phyloP scores from a whole-genome alignment of 2,329 filamentous ascomycete species.

The Aspergillus spinulosporus region DNA sequence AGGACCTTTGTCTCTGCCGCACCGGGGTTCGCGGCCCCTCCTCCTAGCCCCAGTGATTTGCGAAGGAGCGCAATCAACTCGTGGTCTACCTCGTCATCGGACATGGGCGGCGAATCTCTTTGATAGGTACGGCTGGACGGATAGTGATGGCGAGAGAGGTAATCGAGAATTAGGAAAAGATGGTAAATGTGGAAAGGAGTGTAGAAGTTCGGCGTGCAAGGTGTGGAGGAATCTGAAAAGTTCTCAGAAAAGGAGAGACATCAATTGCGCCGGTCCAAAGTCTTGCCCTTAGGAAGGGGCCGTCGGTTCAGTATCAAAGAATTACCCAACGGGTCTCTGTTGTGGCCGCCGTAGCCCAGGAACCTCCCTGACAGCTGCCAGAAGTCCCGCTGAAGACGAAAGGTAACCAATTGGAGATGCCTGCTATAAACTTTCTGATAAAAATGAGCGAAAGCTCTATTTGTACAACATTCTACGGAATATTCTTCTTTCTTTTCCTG shows the following conservation, averaged over 20 bases:
- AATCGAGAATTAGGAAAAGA: not conserved
- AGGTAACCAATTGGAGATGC: not conserved
- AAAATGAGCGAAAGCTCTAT: not conserved
- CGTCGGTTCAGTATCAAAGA: constrained; percentile 16
- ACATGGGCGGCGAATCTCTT: constrained; percentile 57
- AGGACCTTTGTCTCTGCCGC: constrained; percentile 79
- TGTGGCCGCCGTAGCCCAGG: too few relatives aligned
- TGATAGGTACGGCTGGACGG: not conserved
- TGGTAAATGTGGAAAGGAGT: too few relatives aligned
- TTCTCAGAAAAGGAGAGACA: not conserved
- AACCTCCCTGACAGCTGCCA: constrained; percentile 1
- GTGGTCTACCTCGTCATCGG: constrained; percentile 85
- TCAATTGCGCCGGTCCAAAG: not conserved
- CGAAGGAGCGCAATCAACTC: constrained; percentile 85
- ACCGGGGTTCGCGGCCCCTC: constrained; percentile 53
- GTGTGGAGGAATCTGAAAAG: not conserved
- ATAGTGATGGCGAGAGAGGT: not conserved
- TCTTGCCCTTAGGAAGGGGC: not conserved
- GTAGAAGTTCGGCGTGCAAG: not conserved
- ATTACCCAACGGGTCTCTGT: constrained; percentile 7
- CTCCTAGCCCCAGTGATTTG: constrained; percentile 69
- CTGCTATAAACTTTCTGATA: not conserved
- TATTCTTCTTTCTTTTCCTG: not conserved
- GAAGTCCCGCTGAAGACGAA: not conserved
- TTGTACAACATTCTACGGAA: not conserved